Percentiles rank a stretch among this genome's conserved stretches.
phyloP scores from a whole-genome alignment of 345 rosid genomes.

The Citrus reticulata region DNA sequence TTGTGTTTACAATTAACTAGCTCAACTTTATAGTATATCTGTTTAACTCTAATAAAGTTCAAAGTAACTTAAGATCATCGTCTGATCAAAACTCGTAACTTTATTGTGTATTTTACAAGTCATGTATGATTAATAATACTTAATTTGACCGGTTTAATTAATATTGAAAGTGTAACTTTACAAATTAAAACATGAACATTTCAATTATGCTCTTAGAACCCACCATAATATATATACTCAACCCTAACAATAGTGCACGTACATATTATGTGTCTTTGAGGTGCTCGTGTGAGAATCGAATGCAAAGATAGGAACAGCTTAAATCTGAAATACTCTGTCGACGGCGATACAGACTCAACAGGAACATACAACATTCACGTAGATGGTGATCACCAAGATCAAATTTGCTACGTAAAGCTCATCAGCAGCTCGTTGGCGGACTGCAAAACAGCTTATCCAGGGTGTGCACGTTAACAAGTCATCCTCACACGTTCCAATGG shows the following conservation, averaged over 20 bases:
- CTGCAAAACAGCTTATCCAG: constrained; percentile 38
- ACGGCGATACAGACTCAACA: constrained; percentile 29
- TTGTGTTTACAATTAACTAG: background rate
- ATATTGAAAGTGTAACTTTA: too few relatives aligned
- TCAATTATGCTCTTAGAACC: background rate
- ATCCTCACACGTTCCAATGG: constrained; percentile 70
- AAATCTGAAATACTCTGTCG: constrained; percentile 20
- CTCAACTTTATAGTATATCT: too few relatives aligned
- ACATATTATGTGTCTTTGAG: constrained; percentile 20
- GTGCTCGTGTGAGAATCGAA: constrained; percentile 49
- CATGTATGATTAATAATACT: too few relatives aligned
- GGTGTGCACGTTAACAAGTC: constrained; percentile 44
- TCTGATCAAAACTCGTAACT: too few relatives aligned
- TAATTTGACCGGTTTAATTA: too few relatives aligned
- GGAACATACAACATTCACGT: constrained; percentile 51
- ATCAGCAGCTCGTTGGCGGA: constrained; percentile 41
- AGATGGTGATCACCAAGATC: constrained; percentile 53
- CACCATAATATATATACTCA: background rate
- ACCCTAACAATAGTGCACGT: background rate
- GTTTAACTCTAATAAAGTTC: too few relatives aligned
- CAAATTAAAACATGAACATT: background rate
- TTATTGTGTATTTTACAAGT: too few relatives aligned
- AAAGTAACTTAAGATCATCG: background rate
- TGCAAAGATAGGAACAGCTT: constrained; percentile 44
- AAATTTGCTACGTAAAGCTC: constrained; percentile 43